These are phyloP conservation scores for Populus davidiana DNA, from an alignment of 345 rosid genomes.

Conservation along the genomic window DNA sequence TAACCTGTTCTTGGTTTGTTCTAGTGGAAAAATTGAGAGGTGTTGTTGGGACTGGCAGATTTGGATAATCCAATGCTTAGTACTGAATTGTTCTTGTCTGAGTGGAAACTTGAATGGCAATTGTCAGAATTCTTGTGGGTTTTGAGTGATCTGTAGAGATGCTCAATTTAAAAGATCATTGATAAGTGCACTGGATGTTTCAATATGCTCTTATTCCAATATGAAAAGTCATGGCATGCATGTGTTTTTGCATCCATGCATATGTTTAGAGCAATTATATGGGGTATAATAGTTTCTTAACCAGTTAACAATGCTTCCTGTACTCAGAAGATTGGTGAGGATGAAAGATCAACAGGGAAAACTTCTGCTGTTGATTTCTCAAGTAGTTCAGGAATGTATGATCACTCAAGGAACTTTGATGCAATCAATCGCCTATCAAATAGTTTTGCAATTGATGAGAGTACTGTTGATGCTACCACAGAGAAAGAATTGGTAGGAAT, in stretches of 20 bases:
- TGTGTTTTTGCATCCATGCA: background rate
- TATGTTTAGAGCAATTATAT: background rate
- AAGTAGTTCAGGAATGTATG: constrained; percentile 28
- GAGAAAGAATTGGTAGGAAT: constrained; percentile 77
- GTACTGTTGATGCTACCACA: constrained; percentile 57
- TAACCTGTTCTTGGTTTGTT: background rate
- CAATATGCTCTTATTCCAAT: background rate
- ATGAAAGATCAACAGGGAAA: constrained; percentile 22
- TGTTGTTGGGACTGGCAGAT: background rate
- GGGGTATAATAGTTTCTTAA: background rate
- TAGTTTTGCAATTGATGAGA: constrained; percentile 40
- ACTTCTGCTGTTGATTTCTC: constrained; percentile 16
- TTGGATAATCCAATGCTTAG: too few species aligned
- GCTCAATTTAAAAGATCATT: background rate
- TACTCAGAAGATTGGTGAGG: constrained; percentile 30
- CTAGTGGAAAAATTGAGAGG: background rate
- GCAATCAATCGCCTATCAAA: constrained; percentile 39
- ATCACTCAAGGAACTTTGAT: constrained; percentile 39
- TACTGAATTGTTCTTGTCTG: background rate
- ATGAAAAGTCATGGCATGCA: background rate
- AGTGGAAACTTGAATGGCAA: background rate
- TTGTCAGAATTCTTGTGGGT: background rate
- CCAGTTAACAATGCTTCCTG: constrained; percentile 15
- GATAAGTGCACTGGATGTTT: background rate
- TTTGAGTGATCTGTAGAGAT: background rate